Evolutionary conservation across 108 stramenopile species (phyloP).

Genomic region (Stephanodiscus minutulus): DNA sequence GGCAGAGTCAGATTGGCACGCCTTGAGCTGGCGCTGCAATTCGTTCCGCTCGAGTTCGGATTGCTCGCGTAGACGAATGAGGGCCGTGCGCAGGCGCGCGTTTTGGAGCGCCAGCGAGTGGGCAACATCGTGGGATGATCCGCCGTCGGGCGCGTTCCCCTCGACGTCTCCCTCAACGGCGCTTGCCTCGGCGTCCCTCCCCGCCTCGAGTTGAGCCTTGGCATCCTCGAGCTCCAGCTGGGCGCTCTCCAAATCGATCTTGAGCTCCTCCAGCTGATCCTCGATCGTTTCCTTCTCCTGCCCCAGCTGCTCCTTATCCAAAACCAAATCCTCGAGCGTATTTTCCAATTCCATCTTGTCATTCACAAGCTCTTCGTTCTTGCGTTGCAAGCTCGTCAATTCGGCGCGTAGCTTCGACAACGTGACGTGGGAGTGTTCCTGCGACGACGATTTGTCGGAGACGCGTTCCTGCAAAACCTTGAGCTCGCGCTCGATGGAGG

Average conservation of each 20-base stretch:
- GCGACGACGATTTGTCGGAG: conserved; percentile 20
- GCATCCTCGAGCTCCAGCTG: conserved; percentile 83
- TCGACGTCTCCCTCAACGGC: conserved; percentile 5
- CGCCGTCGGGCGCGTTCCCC: conserved; percentile 19
- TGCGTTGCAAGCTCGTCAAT: conserved; percentile 58
- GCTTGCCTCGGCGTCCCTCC: conserved; percentile 20
- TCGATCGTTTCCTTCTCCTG: conserved; percentile 81
- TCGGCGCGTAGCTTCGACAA: conserved; percentile 75
- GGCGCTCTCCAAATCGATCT: conserved; percentile 77
- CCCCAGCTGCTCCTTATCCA: conserved; percentile 80
- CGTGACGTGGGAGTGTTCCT: conserved; percentile 29
- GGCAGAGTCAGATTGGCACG: conserved; percentile 32
- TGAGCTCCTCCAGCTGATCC: conserved; percentile 74
- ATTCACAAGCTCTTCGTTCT: conserved; percentile 64
- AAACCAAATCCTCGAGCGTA: conserved; percentile 75
- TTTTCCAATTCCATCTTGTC: conserved; percentile 73
- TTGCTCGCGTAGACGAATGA: conserved; percentile 81
- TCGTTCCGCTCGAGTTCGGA: conserved; percentile 78
- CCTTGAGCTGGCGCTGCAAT: conserved; percentile 58
- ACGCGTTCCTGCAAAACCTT: conserved; percentile 38
- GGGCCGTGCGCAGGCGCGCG: conserved; percentile 78
- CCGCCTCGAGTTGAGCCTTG: conserved; percentile 67
- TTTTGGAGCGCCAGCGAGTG: conserved; percentile 76
- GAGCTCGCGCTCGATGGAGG: conserved; percentile 34
- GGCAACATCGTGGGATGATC: conserved; percentile 52